A percentile compares a stretch with the other conserved stretches of the same genome.
phyloP scores from a whole-genome alignment of 352 stramenopile species.

The Poterioochromonas sp. region DNA sequence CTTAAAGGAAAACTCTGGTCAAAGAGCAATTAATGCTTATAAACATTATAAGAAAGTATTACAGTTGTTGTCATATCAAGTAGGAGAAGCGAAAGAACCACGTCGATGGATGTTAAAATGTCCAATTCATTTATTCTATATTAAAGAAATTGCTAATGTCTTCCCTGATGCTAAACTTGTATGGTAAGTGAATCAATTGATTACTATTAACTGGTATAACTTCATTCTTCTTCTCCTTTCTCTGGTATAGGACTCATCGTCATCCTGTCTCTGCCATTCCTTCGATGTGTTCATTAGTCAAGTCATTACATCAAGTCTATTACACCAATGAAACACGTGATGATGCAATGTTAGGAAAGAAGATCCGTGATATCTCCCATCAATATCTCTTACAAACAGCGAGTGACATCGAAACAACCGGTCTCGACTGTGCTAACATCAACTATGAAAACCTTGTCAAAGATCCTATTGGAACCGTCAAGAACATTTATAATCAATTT shows the following conservation, averaged over 20 bases:
- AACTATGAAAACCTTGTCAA: slow-evolving; percentile 25
- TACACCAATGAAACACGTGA: slow-evolving; percentile 4
- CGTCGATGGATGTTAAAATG: slow-evolving; percentile 44
- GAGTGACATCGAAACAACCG: background rate
- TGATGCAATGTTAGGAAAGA: background rate
- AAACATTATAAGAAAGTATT: slow-evolving; percentile 40
- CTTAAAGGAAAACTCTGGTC: slow-evolving; percentile 22
- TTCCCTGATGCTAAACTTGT: slow-evolving; percentile 46
- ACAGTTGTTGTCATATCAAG: slow-evolving; percentile 37
- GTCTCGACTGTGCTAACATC: background rate
- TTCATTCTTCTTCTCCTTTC: no score
- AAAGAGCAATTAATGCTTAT: slow-evolving; percentile 35
- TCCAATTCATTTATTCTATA: slow-evolving; percentile 43
- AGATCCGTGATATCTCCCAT: background rate
- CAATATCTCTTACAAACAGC: background rate
- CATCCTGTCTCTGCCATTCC: slow-evolving; percentile 28
- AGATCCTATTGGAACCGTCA: slow-evolving; percentile 38
- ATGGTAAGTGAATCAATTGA: slow-evolving; percentile 34
- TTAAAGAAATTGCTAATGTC: slow-evolving; percentile 34
- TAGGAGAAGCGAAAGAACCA: slow-evolving; percentile 7
- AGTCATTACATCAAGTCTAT: slow-evolving; percentile 23
- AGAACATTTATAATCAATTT: slow-evolving; percentile 37
- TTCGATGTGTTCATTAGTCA: slow-evolving; percentile 29
- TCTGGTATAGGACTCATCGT: slow-evolving; percentile 33
- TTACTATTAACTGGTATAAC: background rate